Conservation (phyloP, 495 filamentous ascomycete genomes). For the Echria macrotheca region DNA sequence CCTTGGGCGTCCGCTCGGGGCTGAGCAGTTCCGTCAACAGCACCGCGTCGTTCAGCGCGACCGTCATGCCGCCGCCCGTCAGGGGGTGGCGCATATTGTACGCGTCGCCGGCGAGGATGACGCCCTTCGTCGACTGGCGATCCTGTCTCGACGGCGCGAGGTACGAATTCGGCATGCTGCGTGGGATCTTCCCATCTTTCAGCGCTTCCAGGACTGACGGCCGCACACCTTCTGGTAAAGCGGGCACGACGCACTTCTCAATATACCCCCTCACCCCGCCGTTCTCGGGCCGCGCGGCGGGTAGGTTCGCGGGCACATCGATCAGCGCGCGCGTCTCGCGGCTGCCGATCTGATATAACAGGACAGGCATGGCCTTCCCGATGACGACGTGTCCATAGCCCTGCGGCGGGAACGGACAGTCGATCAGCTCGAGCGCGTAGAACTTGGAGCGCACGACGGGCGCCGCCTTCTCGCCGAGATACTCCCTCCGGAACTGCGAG, state of each 20-base stretch:
- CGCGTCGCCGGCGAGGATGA: conserved; percentile 83
- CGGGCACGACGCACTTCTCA: conserved; percentile 66
- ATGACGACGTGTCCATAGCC: conserved; percentile 84
- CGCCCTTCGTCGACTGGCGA: conserved; percentile 62
- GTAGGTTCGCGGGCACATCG: conserved; percentile 76
- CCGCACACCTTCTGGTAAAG: conserved; percentile 64
- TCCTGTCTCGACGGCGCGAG: conserved; percentile 68
- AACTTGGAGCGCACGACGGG: conserved; percentile 78
- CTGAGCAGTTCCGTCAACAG: conserved; percentile 65
- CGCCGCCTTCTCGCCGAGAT: conserved; percentile 58
- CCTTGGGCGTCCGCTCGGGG: conserved; percentile 56
- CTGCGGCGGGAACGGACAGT: conserved; percentile 68
- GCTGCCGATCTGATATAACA: conserved; percentile 95
- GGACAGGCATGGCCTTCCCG: conserved; percentile 69
- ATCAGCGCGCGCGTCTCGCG: conserved; percentile 88
- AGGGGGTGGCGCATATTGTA: conserved; percentile 96
- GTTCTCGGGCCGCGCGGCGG: conserved; percentile 60
- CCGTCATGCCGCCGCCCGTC: conserved; percentile 94
- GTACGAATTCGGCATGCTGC: conserved; percentile 91
- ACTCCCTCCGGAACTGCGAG: conserved; percentile 83
- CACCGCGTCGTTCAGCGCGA: conserved; percentile 83
- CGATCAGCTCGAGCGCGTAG: conserved; percentile 86
- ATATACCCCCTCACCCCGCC: conserved; percentile 85
- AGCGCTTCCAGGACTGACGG: conserved; percentile 73
- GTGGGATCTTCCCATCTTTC: conserved; percentile 61